Evolutionary conservation across 2,329 filamentous ascomycete genomes (phyloP), one percentile per base, ranked within the genome.

Genomic region (Talaromyces sp.): DNA sequence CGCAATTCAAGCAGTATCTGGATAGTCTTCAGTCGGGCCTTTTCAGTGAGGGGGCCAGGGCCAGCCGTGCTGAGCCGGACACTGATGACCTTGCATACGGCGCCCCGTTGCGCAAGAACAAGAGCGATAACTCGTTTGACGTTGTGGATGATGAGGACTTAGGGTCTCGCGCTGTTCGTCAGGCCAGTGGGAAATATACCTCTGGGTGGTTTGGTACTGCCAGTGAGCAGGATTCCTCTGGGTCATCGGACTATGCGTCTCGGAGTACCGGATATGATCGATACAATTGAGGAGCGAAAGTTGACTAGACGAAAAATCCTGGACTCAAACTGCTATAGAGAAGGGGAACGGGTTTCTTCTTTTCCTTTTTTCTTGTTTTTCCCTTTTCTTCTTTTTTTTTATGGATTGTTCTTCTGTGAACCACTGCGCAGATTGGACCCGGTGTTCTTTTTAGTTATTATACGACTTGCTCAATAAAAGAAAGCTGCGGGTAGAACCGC

Each of bases 91-190:
- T 77, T 13, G 74, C 74, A 22, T 77, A 76, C 49, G 75, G 75
- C 6, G 55, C 69, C 17, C 60, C 65, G 22, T 56, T 96, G 64
- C 87, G 84, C 64, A 93, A 93, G 76, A 93, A 89, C 67, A 86
- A 86, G 58, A 95, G 90, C 70, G 91, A 96, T 69, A 84, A 83
- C 17, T 93, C 96, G 63, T 97, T 97, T 67, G 91, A 96, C 67
- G 89, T 90, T 70, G 90, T 95, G 61, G 89, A 94, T 57, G 85
- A 86, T 30, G 88, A 92, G 67, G 87, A 86, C 50, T 55, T 70
- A 5, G 65, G 77, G 63, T 64, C 60, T 29, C 63, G 63, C 3
- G 22, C 52, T 6, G 32, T 62, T 39, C 56, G 61, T 20, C 54
- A 59, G 17, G 57, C 57, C 37, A 61, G 65, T 42, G 59, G 66